phyloP scores from a whole-genome alignment of 2,329 filamentous ascomycete species.

The Hypoxylon sp. region DNA sequence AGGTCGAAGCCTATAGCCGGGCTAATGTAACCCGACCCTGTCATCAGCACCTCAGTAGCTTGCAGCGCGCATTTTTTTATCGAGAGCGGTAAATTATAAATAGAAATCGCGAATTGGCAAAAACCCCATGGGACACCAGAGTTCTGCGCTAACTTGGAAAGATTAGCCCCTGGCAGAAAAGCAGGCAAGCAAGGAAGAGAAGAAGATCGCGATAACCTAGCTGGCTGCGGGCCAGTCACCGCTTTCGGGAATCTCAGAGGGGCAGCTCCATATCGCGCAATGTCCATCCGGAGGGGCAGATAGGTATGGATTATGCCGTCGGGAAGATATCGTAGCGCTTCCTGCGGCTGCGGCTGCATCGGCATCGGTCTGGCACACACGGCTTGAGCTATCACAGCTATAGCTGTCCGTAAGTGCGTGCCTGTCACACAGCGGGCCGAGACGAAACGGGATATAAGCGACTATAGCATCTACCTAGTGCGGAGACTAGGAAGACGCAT shows the following conservation, averaged over 20 bases:
- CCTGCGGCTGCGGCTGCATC: conserved; percentile 18
- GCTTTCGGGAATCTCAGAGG: conserved; percentile 28
- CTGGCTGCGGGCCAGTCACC: conserved; percentile 5
- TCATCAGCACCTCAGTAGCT: too few relatives aligned
- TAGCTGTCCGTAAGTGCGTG: not conserved
- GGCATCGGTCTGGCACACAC: not conserved
- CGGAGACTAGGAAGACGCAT: not conserved
- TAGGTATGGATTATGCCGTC: not conserved
- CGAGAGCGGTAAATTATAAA: conserved; percentile 9
- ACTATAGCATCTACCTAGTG: not conserved
- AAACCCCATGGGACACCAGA: not conserved
- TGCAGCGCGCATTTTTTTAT: too few relatives aligned
- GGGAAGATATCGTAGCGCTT: conserved; percentile 9
- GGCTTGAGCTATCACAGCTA: not conserved
- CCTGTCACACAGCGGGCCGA: conserved; percentile 15
- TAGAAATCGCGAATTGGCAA: conserved; percentile 3
- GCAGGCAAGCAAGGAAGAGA: not conserved
- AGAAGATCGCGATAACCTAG: not conserved
- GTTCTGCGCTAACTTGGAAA: not conserved
- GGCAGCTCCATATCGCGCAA: conserved; percentile 20
- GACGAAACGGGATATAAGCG: conserved; percentile 1
- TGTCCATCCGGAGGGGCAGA: not conserved
- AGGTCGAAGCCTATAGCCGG: conserved; percentile 1
- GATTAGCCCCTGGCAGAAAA: not conserved
- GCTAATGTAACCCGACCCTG: conserved; percentile 12